Base-by-base conservation (phyloP, 495 filamentous ascomycete genomes). In the Penicillium paradoxum region DNA sequence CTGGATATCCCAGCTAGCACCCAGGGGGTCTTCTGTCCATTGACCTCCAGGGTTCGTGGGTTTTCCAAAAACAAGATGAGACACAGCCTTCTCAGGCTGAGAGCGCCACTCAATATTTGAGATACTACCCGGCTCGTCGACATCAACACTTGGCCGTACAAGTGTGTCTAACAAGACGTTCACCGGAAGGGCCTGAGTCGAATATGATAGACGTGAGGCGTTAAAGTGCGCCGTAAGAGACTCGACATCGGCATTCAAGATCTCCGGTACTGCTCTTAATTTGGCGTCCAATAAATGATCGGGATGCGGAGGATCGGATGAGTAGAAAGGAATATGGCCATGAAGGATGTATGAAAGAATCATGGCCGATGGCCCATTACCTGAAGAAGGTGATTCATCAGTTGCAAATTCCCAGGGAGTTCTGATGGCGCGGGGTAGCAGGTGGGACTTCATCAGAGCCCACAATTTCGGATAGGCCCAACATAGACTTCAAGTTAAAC, bases 311-410 rank as follows among this genome's bases (percentile, higher is more conserved):
- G 73, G 73, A 17, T 71, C 57, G 6, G 74, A 56, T 17, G 72
- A 67, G 53, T 87, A 87, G 50, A 73, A 76, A 2, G 84, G 84
- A 42, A 83, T 70, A 59, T 85, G 75, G 11, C 84, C 84, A 60
- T 87, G 83, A 15, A 87, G 77, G 44, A 86, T 81, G 59, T 79
- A 87, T 48, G 81, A 84, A 21, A 87, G 74, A 62, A 86, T 80
- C 63, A 87, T 77, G 53, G 84, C 79, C 29, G 84, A 80, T 45
- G 84, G 84, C 30, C 84, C 84, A 58, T 84, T 85, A 49, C 84
- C 84, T 77, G 45, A 15, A 48, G 36, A 22, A 27, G 27, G 40
- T 9, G 24, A 9, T 13, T 13, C 19, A 32, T 58, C 25, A 58
- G 55, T 40, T 29, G n/a, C 46, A 17, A 19, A 15, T 21, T 37